phyloP scores from a whole-genome alignment of 2,329 filamentous ascomycete genomes.

The Cryphonectria radicalis region DNA sequence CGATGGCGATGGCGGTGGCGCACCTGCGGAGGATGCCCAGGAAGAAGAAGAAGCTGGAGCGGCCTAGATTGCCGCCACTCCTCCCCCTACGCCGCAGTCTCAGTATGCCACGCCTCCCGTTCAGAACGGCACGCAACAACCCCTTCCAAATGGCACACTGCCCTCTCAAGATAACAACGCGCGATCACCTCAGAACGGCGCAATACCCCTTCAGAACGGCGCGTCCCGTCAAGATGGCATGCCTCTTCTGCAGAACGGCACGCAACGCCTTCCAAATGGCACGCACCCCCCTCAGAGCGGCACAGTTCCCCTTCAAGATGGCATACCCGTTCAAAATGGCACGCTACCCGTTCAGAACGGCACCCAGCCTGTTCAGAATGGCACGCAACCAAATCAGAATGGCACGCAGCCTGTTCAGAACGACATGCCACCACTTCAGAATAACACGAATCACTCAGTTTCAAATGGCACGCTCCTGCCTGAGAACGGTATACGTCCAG shows the following conservation, averaged over 20 bases:
- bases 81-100: neutral
- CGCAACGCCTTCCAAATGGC: no score
- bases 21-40: slow-evolving; percentile 18
- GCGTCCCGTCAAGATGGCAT: neutral
- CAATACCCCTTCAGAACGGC: no score
- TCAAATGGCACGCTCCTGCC: neutral
- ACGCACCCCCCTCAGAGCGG: no score
- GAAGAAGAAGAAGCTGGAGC: slow-evolving; percentile 1
- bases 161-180: neutral
- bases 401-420: neutral
- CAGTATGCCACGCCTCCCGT: neutral
- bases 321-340: no score
- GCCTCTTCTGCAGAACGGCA: no score
- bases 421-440: no score
- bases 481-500: neutral
- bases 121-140: neutral
- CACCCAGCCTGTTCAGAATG: neutral
- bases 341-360: neutral
- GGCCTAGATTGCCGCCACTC: slow-evolving; percentile 2
- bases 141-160: neutral
- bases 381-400: no score
- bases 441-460: neutral
- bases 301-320: no score
- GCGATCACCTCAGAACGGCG: no score
- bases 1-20: neutral